Percentiles rank a stretch among this genome's conserved stretches.
phyloP scores from a whole-genome alignment of 1,284 basidiomycete genomes.

The Leccinum huronense region DNA sequence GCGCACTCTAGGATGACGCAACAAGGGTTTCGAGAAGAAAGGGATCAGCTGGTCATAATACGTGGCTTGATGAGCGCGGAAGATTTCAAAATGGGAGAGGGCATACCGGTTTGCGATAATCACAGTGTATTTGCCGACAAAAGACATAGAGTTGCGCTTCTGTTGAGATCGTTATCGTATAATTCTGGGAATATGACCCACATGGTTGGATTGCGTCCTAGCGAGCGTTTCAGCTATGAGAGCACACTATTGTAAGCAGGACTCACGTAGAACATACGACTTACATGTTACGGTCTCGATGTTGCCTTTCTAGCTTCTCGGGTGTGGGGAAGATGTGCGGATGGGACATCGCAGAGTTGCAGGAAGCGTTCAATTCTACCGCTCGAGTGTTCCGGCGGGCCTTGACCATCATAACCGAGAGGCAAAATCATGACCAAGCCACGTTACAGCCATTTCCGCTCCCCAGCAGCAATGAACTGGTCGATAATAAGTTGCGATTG shows the following conservation, averaged over 20 bases:
- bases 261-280: slow-evolving; percentile 92
- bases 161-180: slow-evolving; percentile 5
- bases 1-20: slow-evolving; percentile 91
- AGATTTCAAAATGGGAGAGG: background rate
- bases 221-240: slow-evolving; percentile 15
- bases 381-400: slow-evolving; percentile 92
- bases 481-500: slow-evolving; percentile 97
- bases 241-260: slow-evolving; percentile 1
- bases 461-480: slow-evolving; percentile 97
- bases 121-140: slow-evolving; percentile 91
- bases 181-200: slow-evolving; percentile 29
- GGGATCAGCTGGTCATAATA: slow-evolving; percentile 62
- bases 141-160: slow-evolving; percentile 82
- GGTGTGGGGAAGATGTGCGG: slow-evolving; percentile 87
- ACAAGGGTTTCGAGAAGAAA: slow-evolving; percentile 96
- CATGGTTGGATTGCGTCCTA: slow-evolving; percentile 89
- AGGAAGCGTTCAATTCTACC: slow-evolving; percentile 96
- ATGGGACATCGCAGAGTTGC: slow-evolving; percentile 95
- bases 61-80: slow-evolving; percentile 6
- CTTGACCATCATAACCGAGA: slow-evolving; percentile 99
- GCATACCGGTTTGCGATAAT: slow-evolving; percentile 90
- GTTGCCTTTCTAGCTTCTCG: slow-evolving; percentile 91
- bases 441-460: slow-evolving; percentile 98
- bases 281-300: slow-evolving; percentile 99
- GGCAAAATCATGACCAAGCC: slow-evolving; percentile 92